Evolutionary conservation across 2,329 filamentous ascomycete species (phyloP).

Genomic region (Aaosphaeria pasadenensis): DNA sequence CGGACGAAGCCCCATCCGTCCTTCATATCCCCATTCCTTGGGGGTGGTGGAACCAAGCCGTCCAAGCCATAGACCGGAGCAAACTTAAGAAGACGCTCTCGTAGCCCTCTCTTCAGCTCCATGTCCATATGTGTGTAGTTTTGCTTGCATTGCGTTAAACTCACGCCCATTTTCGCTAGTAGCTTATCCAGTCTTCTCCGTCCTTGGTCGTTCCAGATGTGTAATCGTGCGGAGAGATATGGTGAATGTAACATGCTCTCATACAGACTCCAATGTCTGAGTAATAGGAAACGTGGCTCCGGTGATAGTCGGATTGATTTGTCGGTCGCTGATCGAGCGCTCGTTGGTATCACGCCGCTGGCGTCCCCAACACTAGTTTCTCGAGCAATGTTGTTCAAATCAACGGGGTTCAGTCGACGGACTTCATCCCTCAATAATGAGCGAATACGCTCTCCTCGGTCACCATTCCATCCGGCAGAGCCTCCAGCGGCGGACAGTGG

Average conservation of each 20-base stretch:
- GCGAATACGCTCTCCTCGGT: constrained; percentile 78
- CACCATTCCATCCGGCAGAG: constrained; percentile 72
- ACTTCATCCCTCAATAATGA: constrained; percentile 91
- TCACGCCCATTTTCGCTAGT: constrained; percentile 96
- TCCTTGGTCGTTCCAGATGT: constrained; percentile 91
- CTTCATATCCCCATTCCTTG: constrained; percentile 66
- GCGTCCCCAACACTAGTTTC: constrained; percentile 63
- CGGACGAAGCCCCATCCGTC: constrained; percentile 97
- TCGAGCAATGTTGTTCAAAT: constrained; percentile 55
- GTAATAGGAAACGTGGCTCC: constrained; percentile 87
- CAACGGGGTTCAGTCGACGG: constrained; percentile 81
- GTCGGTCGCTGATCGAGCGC: constrained; percentile 84
- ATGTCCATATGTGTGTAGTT: constrained; percentile 99
- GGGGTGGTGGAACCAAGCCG: constrained; percentile 74
- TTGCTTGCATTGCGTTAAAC: constrained; percentile 88
- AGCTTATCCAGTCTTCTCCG: constrained; percentile 89
- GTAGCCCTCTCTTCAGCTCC: constrained; percentile 84
- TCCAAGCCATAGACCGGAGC: constrained; percentile 91
- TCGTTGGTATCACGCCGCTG: constrained; percentile 82
- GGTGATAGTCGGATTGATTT: constrained; percentile 89
- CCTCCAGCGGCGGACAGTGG: constrained; percentile 52
- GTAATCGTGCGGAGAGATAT: constrained; percentile 85
- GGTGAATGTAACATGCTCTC: constrained; percentile 98
- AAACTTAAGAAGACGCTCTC: constrained; percentile 84
- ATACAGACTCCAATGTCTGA: constrained; percentile 95